Percentiles rank a stretch among this genome's conserved stretches.
Evolutionary conservation across 768 basidiomycete species (phyloP).

Genomic region (Mycena epipterygia): DNA sequence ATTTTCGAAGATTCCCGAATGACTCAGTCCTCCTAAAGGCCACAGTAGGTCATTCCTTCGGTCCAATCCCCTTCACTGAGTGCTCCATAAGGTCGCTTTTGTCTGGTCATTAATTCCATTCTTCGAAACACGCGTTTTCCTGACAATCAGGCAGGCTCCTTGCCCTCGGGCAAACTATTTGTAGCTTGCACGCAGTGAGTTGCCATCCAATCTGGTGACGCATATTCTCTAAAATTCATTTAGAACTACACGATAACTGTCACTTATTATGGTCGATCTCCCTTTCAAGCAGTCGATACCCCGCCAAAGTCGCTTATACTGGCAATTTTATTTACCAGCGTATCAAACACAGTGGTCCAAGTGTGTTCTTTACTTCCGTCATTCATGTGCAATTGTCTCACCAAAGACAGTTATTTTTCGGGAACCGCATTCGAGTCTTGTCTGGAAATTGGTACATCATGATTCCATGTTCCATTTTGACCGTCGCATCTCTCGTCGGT

Average conservation of each 20-base stretch:
- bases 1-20: background rate
- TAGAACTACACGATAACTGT: background rate
- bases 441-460: background rate
- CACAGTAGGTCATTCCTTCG: background rate
- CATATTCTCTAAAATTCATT: background rate
- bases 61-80: background rate
- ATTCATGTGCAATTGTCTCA: background rate
- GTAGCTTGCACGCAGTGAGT: background rate
- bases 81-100: background rate
- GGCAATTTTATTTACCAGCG: background rate
- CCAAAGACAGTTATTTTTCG: background rate
- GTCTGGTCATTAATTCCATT: background rate
- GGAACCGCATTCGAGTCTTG: background rate
- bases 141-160: background rate
- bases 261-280: background rate
- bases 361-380: background rate
- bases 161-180: background rate
- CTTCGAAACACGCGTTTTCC: background rate
- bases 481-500: background rate
- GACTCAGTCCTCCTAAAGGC: background rate
- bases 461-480: background rate
- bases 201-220: too few relatives aligned
- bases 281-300: background rate
- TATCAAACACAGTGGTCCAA: background rate
- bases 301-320: background rate